Percentiles rank a stretch among this genome's conserved stretches.
Conservation (phyloP, 345 rosid genomes). For the Adansonia digitata region DNA sequence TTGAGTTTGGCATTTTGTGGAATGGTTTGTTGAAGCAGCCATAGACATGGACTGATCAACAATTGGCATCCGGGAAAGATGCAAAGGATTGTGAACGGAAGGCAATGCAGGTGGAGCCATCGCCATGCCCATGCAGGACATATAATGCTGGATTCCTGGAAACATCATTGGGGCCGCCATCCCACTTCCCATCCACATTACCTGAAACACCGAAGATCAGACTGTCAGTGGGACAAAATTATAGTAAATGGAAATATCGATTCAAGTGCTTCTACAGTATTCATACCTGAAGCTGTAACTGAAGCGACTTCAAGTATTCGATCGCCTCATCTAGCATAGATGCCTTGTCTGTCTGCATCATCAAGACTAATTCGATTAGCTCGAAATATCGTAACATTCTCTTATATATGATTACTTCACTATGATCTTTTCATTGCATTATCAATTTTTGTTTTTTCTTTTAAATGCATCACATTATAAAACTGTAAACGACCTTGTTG, state of each 20-base stretch:
- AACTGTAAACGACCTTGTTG: constrained; percentile 54
- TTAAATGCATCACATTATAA: not conserved
- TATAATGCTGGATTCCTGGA: constrained; percentile 62
- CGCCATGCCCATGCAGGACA: constrained; percentile 51
- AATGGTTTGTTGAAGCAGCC: constrained; percentile 36
- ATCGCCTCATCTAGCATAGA: constrained; percentile 94
- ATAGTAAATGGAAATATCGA: not conserved
- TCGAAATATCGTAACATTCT: not conserved
- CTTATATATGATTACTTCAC: not conserved
- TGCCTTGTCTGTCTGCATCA: constrained; percentile 81
- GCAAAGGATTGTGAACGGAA: constrained; percentile 34
- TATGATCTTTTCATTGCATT: not conserved
- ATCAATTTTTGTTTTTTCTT: not conserved
- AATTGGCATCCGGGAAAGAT: constrained; percentile 39
- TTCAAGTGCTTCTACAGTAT: not conserved
- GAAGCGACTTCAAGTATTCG: constrained; percentile 88
- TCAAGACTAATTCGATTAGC: constrained; percentile 1
- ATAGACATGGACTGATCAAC: constrained; percentile 37
- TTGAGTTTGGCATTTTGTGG: constrained; percentile 31
- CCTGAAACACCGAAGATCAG: constrained; percentile 33
- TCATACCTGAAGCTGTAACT: constrained; percentile 75
- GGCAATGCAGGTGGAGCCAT: constrained; percentile 35
- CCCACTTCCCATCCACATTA: constrained; percentile 90
- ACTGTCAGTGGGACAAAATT: not conserved
- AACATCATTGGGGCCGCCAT: constrained; percentile 91